Evolutionary conservation across 164 flowering plant genomes (phyloP).

Genomic region (Tetracentron sinense): DNA sequence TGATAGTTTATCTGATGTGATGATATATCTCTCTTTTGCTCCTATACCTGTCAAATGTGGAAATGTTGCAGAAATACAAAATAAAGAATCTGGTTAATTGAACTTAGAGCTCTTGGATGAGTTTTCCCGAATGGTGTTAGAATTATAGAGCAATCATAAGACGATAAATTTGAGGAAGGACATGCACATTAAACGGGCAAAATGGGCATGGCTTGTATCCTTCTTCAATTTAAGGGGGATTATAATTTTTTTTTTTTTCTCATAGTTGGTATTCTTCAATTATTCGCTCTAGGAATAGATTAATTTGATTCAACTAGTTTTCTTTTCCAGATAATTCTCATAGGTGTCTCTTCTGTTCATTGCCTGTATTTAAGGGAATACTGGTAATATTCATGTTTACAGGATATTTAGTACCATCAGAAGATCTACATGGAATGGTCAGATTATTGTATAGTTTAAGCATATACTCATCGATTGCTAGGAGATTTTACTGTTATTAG

Average conservation of each 20-base stretch:
- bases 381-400: not conserved
- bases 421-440: no score
- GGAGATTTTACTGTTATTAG: no score
- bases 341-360: not conserved
- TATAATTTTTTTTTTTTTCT: no score
- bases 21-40: constrained; percentile 2
- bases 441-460: no score
- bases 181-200: no score
- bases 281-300: no score
- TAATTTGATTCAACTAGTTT: not conserved
- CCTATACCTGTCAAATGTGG: not conserved
- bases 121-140: not conserved
- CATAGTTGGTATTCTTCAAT: no score
- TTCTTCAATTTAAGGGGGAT: no score
- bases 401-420: not conserved
- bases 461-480: no score
- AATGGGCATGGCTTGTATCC: no score
- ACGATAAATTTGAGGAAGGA: no score
- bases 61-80: not conserved
- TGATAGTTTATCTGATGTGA: not conserved
- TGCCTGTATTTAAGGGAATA: not conserved
- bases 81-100: not conserved
- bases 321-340: not conserved
- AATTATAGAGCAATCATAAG: not conserved
- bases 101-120: not conserved